Evolutionary conservation across 805 yeast genomes (phyloP).

Genomic region (Myxozyma neglecta): DNA sequence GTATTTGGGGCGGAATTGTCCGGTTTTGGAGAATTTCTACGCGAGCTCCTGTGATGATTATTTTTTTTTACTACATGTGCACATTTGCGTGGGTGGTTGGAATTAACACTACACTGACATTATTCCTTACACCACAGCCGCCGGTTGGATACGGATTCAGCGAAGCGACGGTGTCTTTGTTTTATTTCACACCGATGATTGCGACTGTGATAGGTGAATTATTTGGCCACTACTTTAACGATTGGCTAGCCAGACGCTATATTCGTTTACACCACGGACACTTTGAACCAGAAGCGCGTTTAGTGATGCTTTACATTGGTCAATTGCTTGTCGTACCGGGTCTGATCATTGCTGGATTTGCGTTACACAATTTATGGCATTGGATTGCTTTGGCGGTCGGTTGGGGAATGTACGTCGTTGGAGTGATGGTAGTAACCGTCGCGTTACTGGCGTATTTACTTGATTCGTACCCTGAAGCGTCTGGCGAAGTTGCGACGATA

Average conservation of each 20-base stretch:
- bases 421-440: constrained; percentile 9
- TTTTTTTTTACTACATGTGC: not conserved
- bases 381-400: constrained; percentile 11
- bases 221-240: constrained; percentile 11
- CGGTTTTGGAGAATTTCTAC: not conserved
- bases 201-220: constrained; percentile 8
- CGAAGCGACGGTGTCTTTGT: not conserved
- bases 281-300: constrained; percentile 13
- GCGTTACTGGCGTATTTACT: constrained; percentile 4
- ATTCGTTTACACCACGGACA: constrained; percentile 8
- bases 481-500: constrained; percentile 7
- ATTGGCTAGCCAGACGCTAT: constrained; percentile 5
- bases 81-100: constrained; percentile 14
- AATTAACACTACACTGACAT: constrained; percentile 3
- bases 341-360: constrained; percentile 8
- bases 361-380: constrained; percentile 4
- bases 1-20: not conserved
- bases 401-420: constrained; percentile 14
- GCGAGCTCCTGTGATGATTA: not conserved
- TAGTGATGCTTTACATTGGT: constrained; percentile 1
- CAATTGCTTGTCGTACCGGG: constrained; percentile 4
- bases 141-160: constrained; percentile 13
- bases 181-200: constrained; percentile 14
- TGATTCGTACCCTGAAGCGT: constrained; percentile 13
- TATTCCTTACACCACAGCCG: constrained; percentile 4